Percentiles rank a stretch among this genome's conserved stretches.
Conservation (phyloP, 1,139 yeast genomes). For the Kurtzmaniella quercitrusa region DNA sequence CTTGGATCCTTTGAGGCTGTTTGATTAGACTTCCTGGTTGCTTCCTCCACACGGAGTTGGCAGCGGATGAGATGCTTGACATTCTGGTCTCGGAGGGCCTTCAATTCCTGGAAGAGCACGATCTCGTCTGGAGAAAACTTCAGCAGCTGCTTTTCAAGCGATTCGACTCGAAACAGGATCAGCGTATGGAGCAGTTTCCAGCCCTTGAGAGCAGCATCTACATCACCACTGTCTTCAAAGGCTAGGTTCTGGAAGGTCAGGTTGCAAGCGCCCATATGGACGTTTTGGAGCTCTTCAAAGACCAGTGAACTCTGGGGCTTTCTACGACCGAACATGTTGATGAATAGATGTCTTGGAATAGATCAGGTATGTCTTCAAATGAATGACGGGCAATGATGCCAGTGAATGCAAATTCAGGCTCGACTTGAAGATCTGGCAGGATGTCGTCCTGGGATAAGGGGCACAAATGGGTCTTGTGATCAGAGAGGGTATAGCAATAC, state of each 20-base stretch:
- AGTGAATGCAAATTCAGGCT: no score
- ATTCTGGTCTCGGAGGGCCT: slow-evolving; percentile 49
- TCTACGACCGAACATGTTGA: slow-evolving; percentile 43
- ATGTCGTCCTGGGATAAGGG: no score
- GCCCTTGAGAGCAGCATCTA: slow-evolving; percentile 58
- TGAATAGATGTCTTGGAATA: no score
- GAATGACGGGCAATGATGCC: no score
- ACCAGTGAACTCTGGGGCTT: slow-evolving; percentile 33
- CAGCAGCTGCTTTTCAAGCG: slow-evolving; percentile 41
- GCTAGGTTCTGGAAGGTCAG: slow-evolving; percentile 52
- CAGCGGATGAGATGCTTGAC: slow-evolving; percentile 43
- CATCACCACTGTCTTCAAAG: slow-evolving; percentile 50
- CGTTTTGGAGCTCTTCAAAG: slow-evolving; percentile 52
- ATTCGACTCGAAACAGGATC: slow-evolving; percentile 51
- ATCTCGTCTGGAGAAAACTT: slow-evolving; percentile 40
- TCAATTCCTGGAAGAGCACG: slow-evolving; percentile 40
- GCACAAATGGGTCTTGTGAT: no score
- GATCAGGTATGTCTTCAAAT: neutral
- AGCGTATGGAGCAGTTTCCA: slow-evolving; percentile 69
- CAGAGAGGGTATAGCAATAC: no score
- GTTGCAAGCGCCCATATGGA: slow-evolving; percentile 60
- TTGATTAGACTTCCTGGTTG: slow-evolving; percentile 16
- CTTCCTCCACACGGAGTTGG: slow-evolving; percentile 39
- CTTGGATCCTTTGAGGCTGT: slow-evolving; percentile 6
- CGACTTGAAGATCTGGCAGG: no score